phyloP scores from a whole-genome alignment of 2,329 filamentous ascomycete genomes.

The Aurifilum marmelostoma region DNA sequence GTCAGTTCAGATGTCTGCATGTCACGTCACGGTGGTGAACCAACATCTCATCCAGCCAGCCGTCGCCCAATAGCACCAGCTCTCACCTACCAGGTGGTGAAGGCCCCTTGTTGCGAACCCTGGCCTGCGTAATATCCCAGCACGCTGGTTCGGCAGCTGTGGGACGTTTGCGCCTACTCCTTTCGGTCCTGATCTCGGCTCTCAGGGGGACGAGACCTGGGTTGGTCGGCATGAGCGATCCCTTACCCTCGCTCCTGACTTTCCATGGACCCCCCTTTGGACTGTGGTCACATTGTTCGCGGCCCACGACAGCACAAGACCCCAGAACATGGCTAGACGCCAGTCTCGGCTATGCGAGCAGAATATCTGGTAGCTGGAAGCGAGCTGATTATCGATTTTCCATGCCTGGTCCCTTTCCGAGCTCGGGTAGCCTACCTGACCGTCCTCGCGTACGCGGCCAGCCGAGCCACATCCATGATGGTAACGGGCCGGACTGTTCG shows the following conservation, averaged over 20 bases:
- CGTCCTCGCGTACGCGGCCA: background rate
- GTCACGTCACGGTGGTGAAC: conserved; percentile 4
- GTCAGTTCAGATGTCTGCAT: background rate
- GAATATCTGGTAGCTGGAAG: background rate
- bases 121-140: background rate
- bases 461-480: background rate
- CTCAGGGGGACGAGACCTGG: background rate
- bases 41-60: background rate
- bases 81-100: background rate
- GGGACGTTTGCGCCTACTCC: background rate
- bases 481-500: background rate
- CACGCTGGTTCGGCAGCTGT: background rate
- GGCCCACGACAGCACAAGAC: background rate
- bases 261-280: background rate
- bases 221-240: background rate
- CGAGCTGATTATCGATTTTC: background rate
- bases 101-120: background rate
- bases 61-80: background rate
- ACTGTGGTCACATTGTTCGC: background rate
- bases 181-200: background rate
- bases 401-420: background rate
- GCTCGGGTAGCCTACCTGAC: background rate
- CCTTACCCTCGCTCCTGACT: background rate
- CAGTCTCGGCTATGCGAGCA: background rate
- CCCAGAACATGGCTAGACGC: background rate